phyloP scores from a whole-genome alignment of 2,329 filamentous ascomycete species.

The Colletotrichum echinochloae region DNA sequence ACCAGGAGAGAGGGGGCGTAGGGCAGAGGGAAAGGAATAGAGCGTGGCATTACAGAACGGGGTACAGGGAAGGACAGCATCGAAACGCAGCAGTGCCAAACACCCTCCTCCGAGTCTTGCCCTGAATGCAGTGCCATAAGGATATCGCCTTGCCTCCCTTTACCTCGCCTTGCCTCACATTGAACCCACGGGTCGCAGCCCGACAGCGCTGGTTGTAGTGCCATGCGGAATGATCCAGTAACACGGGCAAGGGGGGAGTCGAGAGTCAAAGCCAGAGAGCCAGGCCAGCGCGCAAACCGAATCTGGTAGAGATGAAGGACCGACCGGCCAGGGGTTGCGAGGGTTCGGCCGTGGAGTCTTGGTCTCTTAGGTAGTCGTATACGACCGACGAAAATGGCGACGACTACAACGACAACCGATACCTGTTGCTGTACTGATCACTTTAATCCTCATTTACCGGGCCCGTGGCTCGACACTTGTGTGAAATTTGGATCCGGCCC shows the following conservation, averaged over 20 bases:
- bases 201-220: neutral
- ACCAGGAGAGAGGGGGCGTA: neutral
- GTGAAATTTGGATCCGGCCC: slow-evolving; percentile 30
- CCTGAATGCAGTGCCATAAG: neutral
- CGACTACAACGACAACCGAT: neutral
- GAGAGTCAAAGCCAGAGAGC: neutral
- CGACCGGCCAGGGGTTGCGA: slow-evolving; percentile 15
- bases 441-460: slow-evolving; percentile 25
- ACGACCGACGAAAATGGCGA: neutral
- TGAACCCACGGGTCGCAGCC: neutral
- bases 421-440: neutral
- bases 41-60: slow-evolving; percentile 1
- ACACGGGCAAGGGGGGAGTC: neutral
- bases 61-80: neutral
- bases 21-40: neutral
- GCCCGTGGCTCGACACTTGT: slow-evolving; percentile 11
- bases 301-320: slow-evolving; percentile 36
- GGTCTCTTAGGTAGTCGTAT: no score
- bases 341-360: slow-evolving; percentile 7
- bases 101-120: neutral
- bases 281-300: slow-evolving; percentile 10
- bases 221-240: neutral
- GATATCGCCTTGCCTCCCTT: neutral
- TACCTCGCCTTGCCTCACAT: slow-evolving; percentile 2
- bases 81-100: slow-evolving; percentile 1